These are phyloP conservation scores for Gentiana dahurica DNA, from an alignment of 257 asterid species.

Conservation along the genomic window DNA sequence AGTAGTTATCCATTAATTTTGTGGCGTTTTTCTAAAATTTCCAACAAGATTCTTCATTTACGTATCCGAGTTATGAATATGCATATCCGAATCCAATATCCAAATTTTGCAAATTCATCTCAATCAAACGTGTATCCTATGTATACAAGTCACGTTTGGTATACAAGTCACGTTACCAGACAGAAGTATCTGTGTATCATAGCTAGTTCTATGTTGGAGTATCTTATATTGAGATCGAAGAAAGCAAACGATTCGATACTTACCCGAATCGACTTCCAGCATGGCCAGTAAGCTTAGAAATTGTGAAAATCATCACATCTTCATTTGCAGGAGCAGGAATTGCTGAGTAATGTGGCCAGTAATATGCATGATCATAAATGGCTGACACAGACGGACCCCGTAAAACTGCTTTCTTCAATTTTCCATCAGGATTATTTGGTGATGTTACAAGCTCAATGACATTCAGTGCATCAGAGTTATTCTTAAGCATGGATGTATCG, in stretches of 20 bases:
- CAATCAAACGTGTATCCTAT: too few species aligned
- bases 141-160: too few species aligned
- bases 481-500: conserved; percentile 27
- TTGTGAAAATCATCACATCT: conserved; percentile 58
- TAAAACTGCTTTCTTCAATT: conserved; percentile 27
- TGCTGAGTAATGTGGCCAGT: conserved; percentile 75
- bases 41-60: too few species aligned
- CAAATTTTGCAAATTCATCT: too few species aligned
- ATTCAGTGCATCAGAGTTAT: conserved; percentile 17
- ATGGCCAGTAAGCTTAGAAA: conserved; percentile 78
- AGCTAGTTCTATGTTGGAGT: too few species aligned
- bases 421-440: conserved; percentile 69
- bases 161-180: too few species aligned
- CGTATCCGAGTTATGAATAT: too few species aligned
- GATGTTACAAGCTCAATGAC: conserved; percentile 64
- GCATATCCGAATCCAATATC: too few species aligned
- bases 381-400: conserved; percentile 23
- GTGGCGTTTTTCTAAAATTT: too few species aligned
- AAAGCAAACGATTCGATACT: not conserved
- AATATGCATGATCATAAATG: conserved; percentile 61
- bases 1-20: too few species aligned
- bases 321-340: conserved; percentile 54
- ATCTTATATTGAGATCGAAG: too few species aligned
- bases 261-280: conserved; percentile 86
- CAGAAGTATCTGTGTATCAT: too few species aligned